Base-by-base conservation (phyloP, 1,284 basidiomycete species). In the Malassezia dermatis region DNA sequence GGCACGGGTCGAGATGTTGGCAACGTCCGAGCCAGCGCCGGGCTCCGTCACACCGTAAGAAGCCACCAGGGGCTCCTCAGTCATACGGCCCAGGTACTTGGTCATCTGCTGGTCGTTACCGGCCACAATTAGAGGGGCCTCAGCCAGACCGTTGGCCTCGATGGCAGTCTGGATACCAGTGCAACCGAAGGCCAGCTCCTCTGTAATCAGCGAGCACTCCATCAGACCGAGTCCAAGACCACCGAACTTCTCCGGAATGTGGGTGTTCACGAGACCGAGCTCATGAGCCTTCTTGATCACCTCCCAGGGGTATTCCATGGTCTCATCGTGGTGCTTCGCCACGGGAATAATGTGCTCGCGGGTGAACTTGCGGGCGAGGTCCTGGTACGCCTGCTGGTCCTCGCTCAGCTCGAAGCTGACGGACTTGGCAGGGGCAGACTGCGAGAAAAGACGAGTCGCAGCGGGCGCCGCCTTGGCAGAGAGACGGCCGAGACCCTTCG, bases 61-160 rank as follows among this genome's bases (percentile, higher is more conserved):
- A 13, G 79, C 79, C 58, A 81, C 78, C 12, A 81, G 66, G 0
- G 79, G 79, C 64, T 79, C 79, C 60, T 81, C 80, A 0, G 77
- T 79, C 77, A 80, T 78, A n/a, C 79, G 71, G 0, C 80, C 79
- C n/a, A 81, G 73, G 65, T 79, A 81, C 71, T 80, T 80, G 51
- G 62, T 61, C 71, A 80, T 81, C 42, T 74, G 75, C 58, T 77
- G 77, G 48, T 80, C 76, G 19, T 73, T 77, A 1, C 76, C 79
- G 0, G 79, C 77, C 8, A 80, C 77, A 32, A 80, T 77, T 11
- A 80, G 53, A 0, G 80, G 80, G 0, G 80, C 79, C 58, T 80
- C 78, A 0, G 79, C 79, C 1, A 81, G 69, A 6, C 80, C 79
- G 61, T 80, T 80, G 43, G 73, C 76, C 55, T 77, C 76, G 46